Evolutionary conservation across 2,329 filamentous ascomycete genomes (phyloP).

Genomic region (Orbilia javanica): DNA sequence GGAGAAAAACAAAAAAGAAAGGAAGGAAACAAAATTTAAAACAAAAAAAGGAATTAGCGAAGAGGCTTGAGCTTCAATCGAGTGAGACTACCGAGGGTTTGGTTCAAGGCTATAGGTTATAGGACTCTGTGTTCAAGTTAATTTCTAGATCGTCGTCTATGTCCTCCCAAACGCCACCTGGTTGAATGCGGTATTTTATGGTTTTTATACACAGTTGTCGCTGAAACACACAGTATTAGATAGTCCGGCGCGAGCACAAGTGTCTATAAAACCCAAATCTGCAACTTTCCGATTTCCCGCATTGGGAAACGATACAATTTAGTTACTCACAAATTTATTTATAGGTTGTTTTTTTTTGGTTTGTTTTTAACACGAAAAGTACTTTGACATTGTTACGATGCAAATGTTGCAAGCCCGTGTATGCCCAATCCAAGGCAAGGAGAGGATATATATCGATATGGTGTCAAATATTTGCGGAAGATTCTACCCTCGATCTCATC

Average conservation of each 20-base stretch:
- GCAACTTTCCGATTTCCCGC: not conserved
- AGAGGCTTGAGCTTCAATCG: not conserved
- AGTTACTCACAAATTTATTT: no score
- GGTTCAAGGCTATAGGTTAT: no score
- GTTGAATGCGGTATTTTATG: not conserved
- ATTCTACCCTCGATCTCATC: no score
- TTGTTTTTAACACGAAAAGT: no score
- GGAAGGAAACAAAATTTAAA: not conserved
- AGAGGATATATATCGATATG: no score
- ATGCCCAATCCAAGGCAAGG: no score
- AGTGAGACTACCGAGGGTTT: no score
- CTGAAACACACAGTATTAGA: not conserved
- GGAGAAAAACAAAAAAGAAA: not conserved
- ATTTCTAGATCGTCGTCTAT: not conserved
- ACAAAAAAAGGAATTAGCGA: not conserved
- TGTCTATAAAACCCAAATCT: not conserved
- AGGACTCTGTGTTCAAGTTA: not conserved
- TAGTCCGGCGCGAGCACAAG: not conserved
- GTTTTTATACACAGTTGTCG: no score
- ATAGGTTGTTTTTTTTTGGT: not conserved
- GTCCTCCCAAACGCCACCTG: not conserved
- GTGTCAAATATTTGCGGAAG: no score
- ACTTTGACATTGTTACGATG: no score
- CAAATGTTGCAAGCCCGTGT: no score
- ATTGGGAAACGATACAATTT: not conserved